Percentiles rank a stretch among this genome's conserved stretches.
Conservation (phyloP, 2,329 filamentous ascomycete genomes). For the Trichoderma sp. region DNA sequence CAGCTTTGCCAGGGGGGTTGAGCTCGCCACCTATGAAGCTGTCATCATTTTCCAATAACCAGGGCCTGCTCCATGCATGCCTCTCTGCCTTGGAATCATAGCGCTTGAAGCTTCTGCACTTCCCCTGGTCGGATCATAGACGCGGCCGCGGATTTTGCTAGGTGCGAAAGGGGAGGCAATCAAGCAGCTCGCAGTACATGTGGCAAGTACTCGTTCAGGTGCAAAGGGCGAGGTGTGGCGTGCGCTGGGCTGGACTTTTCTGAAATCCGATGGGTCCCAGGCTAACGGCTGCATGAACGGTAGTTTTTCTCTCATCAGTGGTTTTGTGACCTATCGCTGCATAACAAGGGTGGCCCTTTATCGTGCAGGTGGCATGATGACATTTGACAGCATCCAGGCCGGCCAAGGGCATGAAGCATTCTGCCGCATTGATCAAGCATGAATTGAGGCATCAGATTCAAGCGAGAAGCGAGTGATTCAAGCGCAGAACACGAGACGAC, state of each 20-base stretch:
- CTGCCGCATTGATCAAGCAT: not conserved
- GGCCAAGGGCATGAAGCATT: not conserved
- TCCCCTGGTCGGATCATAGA: not conserved
- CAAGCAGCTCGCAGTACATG: not conserved
- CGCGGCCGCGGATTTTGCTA: not conserved
- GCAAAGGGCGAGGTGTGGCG: not conserved
- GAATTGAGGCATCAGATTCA: not conserved
- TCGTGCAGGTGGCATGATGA: conserved; percentile 1
- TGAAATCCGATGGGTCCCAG: not conserved
- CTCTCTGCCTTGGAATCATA: not conserved
- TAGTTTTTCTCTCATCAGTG: not conserved
- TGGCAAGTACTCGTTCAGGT: not conserved
- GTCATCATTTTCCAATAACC: not conserved
- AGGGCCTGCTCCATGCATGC: not conserved
- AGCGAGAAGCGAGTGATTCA: not conserved
- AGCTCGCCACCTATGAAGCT: not conserved
- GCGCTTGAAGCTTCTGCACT: conserved; percentile 12
- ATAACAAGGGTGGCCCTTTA: not conserved
- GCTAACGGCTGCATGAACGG: conserved; percentile 4
- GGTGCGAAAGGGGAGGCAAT: not conserved
- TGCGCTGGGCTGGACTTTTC: not conserved
- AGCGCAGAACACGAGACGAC: not conserved
- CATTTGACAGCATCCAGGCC: not conserved
- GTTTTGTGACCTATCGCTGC: not conserved
- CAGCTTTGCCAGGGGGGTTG: conserved; percentile 1